Conservation (phyloP, 495 filamentous ascomycete genomes). For the Podospora appendiculata region DNA sequence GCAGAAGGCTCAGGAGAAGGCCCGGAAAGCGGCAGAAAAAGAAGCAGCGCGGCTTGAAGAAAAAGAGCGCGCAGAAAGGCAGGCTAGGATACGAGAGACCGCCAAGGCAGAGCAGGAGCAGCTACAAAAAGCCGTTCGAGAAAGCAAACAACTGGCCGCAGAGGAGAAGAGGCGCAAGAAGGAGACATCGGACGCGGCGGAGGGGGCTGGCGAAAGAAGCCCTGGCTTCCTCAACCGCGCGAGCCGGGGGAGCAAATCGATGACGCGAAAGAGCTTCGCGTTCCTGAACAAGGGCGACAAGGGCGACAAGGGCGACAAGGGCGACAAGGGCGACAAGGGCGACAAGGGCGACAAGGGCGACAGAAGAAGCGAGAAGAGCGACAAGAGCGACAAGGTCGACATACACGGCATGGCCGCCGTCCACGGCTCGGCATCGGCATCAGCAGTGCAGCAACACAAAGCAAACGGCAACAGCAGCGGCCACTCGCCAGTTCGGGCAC, state of each 20-base stretch:
- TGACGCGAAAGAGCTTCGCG: constrained; percentile 43
- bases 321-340: constrained; percentile 11
- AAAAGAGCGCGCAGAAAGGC: constrained; percentile 32
- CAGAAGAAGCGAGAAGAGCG: constrained; percentile 3
- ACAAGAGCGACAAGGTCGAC: constrained; percentile 1
- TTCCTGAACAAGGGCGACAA: constrained; percentile 32
- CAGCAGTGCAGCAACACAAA: not conserved
- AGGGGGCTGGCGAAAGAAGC: constrained; percentile 1
- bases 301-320: constrained; percentile 14
- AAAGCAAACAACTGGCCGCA: constrained; percentile 34
- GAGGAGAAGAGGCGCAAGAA: constrained; percentile 31
- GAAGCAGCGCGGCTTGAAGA: constrained; percentile 57
- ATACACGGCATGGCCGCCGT: not conserved
- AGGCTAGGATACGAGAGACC: constrained; percentile 23
- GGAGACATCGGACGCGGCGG: constrained; percentile 6
- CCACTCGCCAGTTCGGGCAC: constrained; percentile 7
- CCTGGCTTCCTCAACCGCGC: constrained; percentile 28
- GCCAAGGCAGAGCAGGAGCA: constrained; percentile 30
- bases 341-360: constrained; percentile 9
- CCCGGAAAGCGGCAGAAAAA: constrained; percentile 59
- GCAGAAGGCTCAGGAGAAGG: constrained; percentile 49
- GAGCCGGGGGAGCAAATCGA: constrained; percentile 32
- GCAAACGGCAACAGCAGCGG: constrained; percentile 6
- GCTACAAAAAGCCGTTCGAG: constrained; percentile 30
- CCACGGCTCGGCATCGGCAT: not conserved